Base-by-base conservation (phyloP, 352 stramenopile genomes). In the Phytophthora podocarpi region DNA sequence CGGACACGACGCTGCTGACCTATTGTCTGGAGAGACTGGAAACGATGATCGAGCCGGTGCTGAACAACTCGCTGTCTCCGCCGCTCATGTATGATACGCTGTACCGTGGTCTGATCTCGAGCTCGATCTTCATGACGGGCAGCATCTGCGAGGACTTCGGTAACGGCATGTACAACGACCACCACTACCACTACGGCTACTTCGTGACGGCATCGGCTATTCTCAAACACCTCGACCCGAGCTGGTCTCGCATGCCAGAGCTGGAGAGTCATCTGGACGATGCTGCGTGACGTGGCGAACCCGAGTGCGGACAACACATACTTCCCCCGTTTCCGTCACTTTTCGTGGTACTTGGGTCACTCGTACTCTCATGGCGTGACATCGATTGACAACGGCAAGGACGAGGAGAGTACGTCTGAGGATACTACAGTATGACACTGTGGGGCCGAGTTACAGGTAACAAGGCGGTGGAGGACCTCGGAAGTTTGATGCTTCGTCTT, bases 161-260 rank as follows among this genome's bases (percentile, higher is more conserved):
- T 40, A 93, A 85, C 61, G 73, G 67, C 11, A 78, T 91, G 13
- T 93, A 93, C 71, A 93, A 93, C 57, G 85, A 93, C 54, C 80
- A 93, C 67, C 80, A 93, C 55, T 93, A 91, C 50, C 85, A 93
- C 62, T 93, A 79, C 55, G 85, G 82, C 8, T 93, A 93, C 64
- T 93, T 74, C 59, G 66, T 93, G 31, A 76, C 67, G 20, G 76
- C 73, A 0, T 82, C 80, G 0, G 85, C 85, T 1, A 91, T 93
- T 18, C 30, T 89, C 0, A 79, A 76, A 46, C 73, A 87, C 28
- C 42, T 91, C 1, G 73, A 93, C 53, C 85, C 82, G 27, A 80
- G 59, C 16, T 91, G 80, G 80, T 67, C 36, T 49, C 65, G 71
- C 4, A 80, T 88, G 70, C 45, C 53, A 0, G 74, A 85, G 48